Evolutionary conservation across 1,284 basidiomycete genomes (phyloP).

Genomic region (Amylostereum areolatum): DNA sequence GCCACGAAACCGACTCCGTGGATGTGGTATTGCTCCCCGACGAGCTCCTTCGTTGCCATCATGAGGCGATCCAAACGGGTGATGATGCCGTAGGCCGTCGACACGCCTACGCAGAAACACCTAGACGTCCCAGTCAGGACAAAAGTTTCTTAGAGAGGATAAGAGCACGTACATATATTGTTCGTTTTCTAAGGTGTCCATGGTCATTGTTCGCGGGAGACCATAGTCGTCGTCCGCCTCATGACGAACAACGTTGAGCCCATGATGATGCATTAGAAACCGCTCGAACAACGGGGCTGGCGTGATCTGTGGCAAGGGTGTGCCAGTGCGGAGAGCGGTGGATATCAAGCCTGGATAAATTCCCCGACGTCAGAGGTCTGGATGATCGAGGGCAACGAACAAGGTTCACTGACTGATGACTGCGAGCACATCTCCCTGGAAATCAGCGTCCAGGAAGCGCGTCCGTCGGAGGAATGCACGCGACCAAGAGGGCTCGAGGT

Average conservation of each 20-base stretch:
- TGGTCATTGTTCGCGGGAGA: conserved; percentile 54
- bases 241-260: conserved; percentile 57
- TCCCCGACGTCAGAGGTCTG: too few species aligned
- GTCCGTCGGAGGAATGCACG: conserved; percentile 73
- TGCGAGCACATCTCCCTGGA: conserved; percentile 79
- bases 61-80: conserved; percentile 66
- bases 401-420: conserved; percentile 61
- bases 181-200: conserved; percentile 61
- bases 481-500: conserved; percentile 68
- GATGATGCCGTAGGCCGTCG: conserved; percentile 62
- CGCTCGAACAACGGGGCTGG: conserved; percentile 78
- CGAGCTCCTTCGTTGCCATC: conserved; percentile 73
- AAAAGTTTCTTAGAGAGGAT: neutral
- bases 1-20: conserved; percentile 49
- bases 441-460: conserved; percentile 72
- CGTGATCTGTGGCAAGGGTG: conserved; percentile 80
- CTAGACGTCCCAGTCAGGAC: conserved; percentile 25
- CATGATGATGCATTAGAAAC: conserved; percentile 58
- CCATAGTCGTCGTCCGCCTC: conserved; percentile 67
- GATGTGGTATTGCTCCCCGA: conserved; percentile 78
- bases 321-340: conserved; percentile 67
- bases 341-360: conserved; percentile 54
- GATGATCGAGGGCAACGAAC: too few species aligned
- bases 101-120: conserved; percentile 71
- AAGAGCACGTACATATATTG: conserved; percentile 54